Evolutionary conservation across 1,139 yeast genomes (phyloP), one percentile per base, ranked within the genome.

Genomic region (Geotrichum europaeum): DNA sequence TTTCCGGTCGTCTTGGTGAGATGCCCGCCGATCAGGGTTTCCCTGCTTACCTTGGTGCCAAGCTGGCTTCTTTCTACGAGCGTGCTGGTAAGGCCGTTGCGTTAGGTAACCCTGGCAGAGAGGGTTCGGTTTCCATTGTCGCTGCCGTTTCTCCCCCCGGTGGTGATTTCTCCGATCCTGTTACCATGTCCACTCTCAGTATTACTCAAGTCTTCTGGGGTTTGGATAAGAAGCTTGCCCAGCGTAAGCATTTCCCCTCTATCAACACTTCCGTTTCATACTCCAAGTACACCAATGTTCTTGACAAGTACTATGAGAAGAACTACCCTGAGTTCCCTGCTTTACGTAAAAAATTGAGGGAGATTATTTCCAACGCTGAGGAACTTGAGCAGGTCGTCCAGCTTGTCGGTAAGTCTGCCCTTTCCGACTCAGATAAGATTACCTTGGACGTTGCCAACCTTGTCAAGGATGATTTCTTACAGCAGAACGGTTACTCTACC

Each of bases 11-110:
- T 83, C 82, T 94, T 76, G 99, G 99, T 78, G 99, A 95, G 81
- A 94, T 94, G 99, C 99, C 99, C 75, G 99, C 99, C 65, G 99
- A 94, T 80, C 99, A 95, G 81, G 99, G 99, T 83, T 94, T 92
- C 95, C 99, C 99, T 66, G 99, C 99, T 62, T 94, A 95, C 76
- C 84, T 94, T 76, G 99, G 99, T 79, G 97, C 99, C 60, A 94
- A 94, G 76, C 84, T 94, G 73, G 98, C 99, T 61, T 94, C 98
- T 62, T 94, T 94, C 84, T 94, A 94, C 77, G 99, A 94, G 81
- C 91, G 99, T 82, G 99, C 99, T 55, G 99, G 99, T 80, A 91
- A 89, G 76, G 96, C 97, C 54, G 82, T 87, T 71, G 95, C 97
- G 5, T 82, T 94, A 66, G 99, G 99, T 73, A 89, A 96, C 66